Conservation (phyloP, 1,139 yeast genomes). For the Kodamaea derodonti region DNA sequence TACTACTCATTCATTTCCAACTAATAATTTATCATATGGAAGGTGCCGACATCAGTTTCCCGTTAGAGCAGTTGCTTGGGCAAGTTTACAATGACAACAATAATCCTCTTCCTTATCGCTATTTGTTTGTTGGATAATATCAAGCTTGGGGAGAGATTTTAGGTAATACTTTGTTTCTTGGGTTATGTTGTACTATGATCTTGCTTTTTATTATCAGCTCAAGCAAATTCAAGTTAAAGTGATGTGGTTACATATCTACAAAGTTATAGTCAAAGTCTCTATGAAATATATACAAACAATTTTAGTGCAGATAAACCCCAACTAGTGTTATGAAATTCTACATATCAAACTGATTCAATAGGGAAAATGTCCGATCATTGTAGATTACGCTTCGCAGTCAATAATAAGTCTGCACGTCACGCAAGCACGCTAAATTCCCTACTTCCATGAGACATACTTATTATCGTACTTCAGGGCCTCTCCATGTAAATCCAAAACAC, state of each 20-base stretch:
- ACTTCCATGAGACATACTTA: conserved; percentile 64
- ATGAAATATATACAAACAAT: too few species aligned
- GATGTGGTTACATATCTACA: too few species aligned
- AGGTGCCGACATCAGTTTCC: not conserved
- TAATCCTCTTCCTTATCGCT: conserved; percentile 1
- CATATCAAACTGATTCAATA: too few species aligned
- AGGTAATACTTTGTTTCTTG: conserved; percentile 28
- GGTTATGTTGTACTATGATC: conserved; percentile 19
- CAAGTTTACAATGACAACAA: not conserved
- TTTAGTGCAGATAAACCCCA: too few species aligned
- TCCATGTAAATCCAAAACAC: conserved; percentile 59
- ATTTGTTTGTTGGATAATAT: not conserved
- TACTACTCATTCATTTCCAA: conserved; percentile 2
- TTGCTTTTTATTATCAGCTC: not conserved
- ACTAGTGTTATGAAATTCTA: too few species aligned
- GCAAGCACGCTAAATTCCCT: too few species aligned
- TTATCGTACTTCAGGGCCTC: conserved; percentile 53
- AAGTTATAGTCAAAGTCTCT: too few species aligned
- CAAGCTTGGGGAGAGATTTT: conserved; percentile 7
- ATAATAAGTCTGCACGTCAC: too few species aligned
- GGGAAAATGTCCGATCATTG: too few species aligned
- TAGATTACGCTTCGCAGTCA: too few species aligned
- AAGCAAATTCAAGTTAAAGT: too few species aligned
- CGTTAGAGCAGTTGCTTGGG: conserved; percentile 1
- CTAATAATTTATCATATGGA: not conserved